Evolutionary conservation across 805 yeast species (phyloP), one percentile per base, ranked within the genome.

Genomic region (Suhomyces emberorum): DNA sequence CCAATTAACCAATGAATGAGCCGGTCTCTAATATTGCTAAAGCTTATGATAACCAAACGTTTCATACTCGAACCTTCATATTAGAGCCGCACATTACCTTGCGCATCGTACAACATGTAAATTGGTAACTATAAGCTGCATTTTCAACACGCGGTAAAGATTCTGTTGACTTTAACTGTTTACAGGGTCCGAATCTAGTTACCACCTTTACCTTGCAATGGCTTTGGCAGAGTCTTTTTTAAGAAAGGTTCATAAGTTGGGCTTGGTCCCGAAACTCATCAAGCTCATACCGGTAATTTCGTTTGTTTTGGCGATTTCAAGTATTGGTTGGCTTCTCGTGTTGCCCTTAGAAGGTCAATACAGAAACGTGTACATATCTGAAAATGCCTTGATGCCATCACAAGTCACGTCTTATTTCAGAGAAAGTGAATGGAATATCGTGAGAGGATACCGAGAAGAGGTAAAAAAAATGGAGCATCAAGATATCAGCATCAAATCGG

Each of bases 341-440:
- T 65, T 88, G 33, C 96, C 98, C 0, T 43, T 79, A 48, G 83
- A 83, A 12, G 98, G 96, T 15, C 87, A 86, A 53, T 87, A 67
- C 57, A 69, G 97, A 37, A 62, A 70, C 44, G 88, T 96, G 2
- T 93, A 93, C 57, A 83, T 89, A 9, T 83, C 95, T 6, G 99
- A 93, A 55, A 93, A 93, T 61, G 99, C 99, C 21, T 68, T 93
- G 57, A 81, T 93, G 86, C 97, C 99, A 6, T 89, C 95, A 0
- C 98, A 93, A 57, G 98, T 93, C 2, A 81, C 82, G 48, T 81
- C 95, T 16, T 88, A 88, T 55, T 93, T 86, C 57, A 72, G 97
- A 37, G 98, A 91, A 53, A 78, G 88, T 27, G 98, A 93, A 56
- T 93, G 98, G 97, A 87, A 89, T 51, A 68, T 84, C 37, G 76